Evolutionary conservation across 2,329 filamentous ascomycete species (phyloP).

Genomic region (Didymellaceae sp.): DNA sequence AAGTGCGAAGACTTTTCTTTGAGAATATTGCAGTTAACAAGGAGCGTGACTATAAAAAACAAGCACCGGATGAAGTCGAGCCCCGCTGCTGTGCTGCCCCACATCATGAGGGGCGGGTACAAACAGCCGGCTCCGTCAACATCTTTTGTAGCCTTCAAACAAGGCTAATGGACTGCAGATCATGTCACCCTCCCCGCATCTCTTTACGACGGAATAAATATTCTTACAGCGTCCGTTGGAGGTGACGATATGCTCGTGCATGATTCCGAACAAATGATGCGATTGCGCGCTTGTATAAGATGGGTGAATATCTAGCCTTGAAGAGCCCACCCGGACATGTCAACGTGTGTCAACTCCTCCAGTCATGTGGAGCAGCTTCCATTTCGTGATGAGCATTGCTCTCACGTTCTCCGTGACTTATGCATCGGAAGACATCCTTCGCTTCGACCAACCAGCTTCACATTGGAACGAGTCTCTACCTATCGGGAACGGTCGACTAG

Average conservation of each 20-base stretch:
- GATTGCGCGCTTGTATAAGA: neutral
- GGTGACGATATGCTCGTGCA: neutral
- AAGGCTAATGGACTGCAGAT: neutral
- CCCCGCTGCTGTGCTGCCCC: neutral
- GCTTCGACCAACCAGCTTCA: constrained; percentile 18
- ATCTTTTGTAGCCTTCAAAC: neutral
- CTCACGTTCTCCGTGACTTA: neutral
- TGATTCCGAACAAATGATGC: neutral
- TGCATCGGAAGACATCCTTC: constrained; percentile 7
- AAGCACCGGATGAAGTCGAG: neutral
- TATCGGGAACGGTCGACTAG: constrained; percentile 58
- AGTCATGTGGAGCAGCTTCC: too few species aligned
- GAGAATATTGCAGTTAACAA: neutral
- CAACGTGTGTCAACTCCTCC: too few species aligned
- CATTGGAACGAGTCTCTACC: constrained; percentile 54
- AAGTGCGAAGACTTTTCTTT: too few species aligned
- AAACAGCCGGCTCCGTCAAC: neutral
- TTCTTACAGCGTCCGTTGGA: neutral
- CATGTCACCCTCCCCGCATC: neutral
- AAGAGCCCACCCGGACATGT: too few species aligned
- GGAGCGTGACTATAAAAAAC: neutral
- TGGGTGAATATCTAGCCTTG: neutral
- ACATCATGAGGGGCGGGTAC: neutral
- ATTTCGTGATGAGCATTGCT: too few species aligned
- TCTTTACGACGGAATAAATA: neutral